Evolutionary conservation across 768 basidiomycete species (phyloP).

Genomic region (Suillus subluteus): DNA sequence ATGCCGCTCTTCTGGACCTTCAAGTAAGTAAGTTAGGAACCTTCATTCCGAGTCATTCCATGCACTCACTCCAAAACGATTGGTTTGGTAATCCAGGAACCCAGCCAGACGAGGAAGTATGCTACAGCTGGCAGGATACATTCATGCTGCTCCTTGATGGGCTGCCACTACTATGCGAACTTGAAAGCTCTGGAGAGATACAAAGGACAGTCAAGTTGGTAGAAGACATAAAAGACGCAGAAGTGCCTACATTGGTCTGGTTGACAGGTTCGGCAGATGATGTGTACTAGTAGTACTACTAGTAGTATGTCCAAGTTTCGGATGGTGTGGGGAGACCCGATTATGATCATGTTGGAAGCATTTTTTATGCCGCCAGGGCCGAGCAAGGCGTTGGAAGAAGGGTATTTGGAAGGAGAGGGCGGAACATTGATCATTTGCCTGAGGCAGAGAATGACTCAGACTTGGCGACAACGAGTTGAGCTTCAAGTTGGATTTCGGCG

Average conservation of each 20-base stretch:
- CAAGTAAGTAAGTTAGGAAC: constrained; percentile 62
- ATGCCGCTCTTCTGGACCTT: constrained; percentile 57
- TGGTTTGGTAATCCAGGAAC: constrained; percentile 65
- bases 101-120: constrained; percentile 28
- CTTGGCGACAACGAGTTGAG: too few species aligned
- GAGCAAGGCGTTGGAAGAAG: constrained; percentile 57
- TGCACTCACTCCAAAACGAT: constrained; percentile 78
- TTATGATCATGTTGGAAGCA: constrained; percentile 70
- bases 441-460: constrained; percentile 75
- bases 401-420: constrained; percentile 53
- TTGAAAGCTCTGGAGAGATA: constrained; percentile 26
- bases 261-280: constrained; percentile 63
- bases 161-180: constrained; percentile 48
- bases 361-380: constrained; percentile 58
- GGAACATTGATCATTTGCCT: constrained; percentile 54
- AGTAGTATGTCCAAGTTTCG: constrained; percentile 55
- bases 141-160: constrained; percentile 64
- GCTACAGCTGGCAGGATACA: constrained; percentile 77
- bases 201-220: constrained; percentile 42
- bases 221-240: constrained; percentile 62
- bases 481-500: too few species aligned
- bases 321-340: constrained; percentile 77
- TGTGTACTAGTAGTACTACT: too few species aligned
- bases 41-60: constrained; percentile 58
- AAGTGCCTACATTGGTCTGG: constrained; percentile 69